Percentiles rank a stretch among this genome's conserved stretches.
phyloP scores from a whole-genome alignment of 1,284 basidiomycete species.

The Ceraceosorus guamensis region DNA sequence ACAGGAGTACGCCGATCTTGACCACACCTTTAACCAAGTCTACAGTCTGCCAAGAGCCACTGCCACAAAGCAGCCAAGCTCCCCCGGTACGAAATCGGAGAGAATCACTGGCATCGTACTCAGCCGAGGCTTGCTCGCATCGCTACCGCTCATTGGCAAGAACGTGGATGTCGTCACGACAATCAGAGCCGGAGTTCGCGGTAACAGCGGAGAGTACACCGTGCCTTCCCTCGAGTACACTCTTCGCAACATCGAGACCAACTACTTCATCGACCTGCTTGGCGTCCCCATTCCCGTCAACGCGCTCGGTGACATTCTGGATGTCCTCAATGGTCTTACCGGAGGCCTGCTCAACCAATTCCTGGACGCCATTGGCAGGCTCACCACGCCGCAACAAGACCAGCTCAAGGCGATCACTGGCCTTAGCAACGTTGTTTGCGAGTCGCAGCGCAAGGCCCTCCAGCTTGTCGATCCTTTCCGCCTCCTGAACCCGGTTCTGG shows the following conservation, averaged over 20 bases:
- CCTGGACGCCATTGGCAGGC: not conserved
- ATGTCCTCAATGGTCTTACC: not conserved
- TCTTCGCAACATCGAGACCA: not conserved
- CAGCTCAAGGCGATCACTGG: not conserved
- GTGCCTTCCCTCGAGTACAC: not conserved
- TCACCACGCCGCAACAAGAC: not conserved
- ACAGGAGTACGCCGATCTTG: conserved; percentile 13
- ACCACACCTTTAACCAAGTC: conserved; percentile 20
- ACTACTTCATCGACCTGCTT: too few species aligned
- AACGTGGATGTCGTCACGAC: not conserved
- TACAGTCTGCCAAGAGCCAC: not conserved
- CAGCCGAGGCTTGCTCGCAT: conserved; percentile 1
- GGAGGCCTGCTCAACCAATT: not conserved
- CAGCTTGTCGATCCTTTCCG: not conserved
- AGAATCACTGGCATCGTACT: conserved; percentile 3
- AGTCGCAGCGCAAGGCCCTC: not conserved
- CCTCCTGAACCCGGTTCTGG: not conserved
- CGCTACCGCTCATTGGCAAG: conserved; percentile 4
- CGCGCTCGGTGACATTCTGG: not conserved
- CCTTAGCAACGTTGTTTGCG: too few species aligned
- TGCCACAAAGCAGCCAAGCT: conserved; percentile 6
- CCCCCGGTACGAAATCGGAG: conserved; percentile 7
- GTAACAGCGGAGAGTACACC: not conserved
- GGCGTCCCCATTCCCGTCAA: too few species aligned
- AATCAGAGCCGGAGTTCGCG: not conserved